Evolutionary conservation across 1,284 basidiomycete genomes (phyloP), one percentile per base, ranked within the genome.

Genomic region (Puccinia coronata): DNA sequence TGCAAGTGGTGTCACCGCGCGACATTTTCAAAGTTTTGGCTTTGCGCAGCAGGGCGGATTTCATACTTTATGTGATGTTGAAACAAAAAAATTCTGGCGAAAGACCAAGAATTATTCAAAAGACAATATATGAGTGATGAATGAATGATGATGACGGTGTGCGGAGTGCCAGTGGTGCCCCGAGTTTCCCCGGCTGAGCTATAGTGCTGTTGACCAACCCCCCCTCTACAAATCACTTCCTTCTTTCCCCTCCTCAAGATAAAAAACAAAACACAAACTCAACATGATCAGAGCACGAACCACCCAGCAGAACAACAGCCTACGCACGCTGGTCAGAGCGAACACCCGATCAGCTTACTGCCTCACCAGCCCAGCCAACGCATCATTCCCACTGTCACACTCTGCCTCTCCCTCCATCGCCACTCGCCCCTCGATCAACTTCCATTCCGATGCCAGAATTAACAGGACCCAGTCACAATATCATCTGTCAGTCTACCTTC

Each of bases 261-360:
- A 28, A 67, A 36, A 36, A 67, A 28, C 65, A 11, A 51, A 41
- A 36, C 31, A 41, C 3, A 28, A 41, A 36, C 36, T 43, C 65
- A 67, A 11, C 36, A 67, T 67, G 65, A 41, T 67, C 36, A 67
- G 65, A 67, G 36, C 65, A 67, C 65, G 25, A 6, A 1, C 25
- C 8, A 39, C 43, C 20, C 25, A 61, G 12, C 65, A 67, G 20
- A n/a, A 67, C 36, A 18, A 67, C 59, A 5, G 20, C n/a, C 65
- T 67, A 41, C 65, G 65, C 25, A 67, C 65, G 8, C 39, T 67
- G 36, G 6, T 41, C 3, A 67, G 65, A 43, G 1, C 39, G 16
- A 41, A 20, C 20, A 43, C 65, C 18, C 36, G n/a, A 67, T 41
- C 65, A 67, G 65, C 65, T n/a, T 41, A 43, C 23, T 41, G 39